Conservation (phyloP, 2,329 filamentous ascomycete species). For the Paramyrothecium sp. region DNA sequence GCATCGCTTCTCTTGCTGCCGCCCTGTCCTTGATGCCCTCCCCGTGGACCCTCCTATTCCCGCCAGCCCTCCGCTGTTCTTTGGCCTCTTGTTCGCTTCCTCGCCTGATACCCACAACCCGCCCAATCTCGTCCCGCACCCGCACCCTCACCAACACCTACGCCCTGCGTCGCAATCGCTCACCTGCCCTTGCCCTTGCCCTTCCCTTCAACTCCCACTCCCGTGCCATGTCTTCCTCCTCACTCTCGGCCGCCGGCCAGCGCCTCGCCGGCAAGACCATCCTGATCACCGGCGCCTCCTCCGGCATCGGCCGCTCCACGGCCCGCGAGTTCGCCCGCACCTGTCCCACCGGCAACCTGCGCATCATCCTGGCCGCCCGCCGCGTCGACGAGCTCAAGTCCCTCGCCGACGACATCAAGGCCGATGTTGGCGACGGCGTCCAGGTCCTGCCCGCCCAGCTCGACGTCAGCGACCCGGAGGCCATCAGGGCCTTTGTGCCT, state of each 20-base stretch:
- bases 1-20: no score
- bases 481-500: slow-evolving; percentile 71
- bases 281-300: slow-evolving; percentile 87
- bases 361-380: slow-evolving; percentile 85
- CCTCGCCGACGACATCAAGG: slow-evolving; percentile 72
- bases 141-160: no score
- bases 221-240: slow-evolving; percentile 42
- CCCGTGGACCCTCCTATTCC: no score
- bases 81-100: no score
- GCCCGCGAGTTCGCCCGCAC: slow-evolving; percentile 94
- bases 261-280: slow-evolving; percentile 93
- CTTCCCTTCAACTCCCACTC: slow-evolving; percentile 9
- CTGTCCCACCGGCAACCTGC: slow-evolving; percentile 71
- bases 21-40: no score
- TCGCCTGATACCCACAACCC: no score
- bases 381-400: slow-evolving; percentile 75
- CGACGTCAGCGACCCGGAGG: slow-evolving; percentile 78
- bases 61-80: no score
- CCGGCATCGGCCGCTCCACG: slow-evolving; percentile 80
- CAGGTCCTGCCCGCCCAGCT: slow-evolving; percentile 80
- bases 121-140: no score
- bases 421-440: slow-evolving; percentile 76
- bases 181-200: slow-evolving; percentile 1
- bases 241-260: slow-evolving; percentile 65
- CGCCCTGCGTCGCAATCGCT: neutral